Evolutionary conservation across 2,329 filamentous ascomycete species (phyloP).

Genomic region (Venturia oleaginea): DNA sequence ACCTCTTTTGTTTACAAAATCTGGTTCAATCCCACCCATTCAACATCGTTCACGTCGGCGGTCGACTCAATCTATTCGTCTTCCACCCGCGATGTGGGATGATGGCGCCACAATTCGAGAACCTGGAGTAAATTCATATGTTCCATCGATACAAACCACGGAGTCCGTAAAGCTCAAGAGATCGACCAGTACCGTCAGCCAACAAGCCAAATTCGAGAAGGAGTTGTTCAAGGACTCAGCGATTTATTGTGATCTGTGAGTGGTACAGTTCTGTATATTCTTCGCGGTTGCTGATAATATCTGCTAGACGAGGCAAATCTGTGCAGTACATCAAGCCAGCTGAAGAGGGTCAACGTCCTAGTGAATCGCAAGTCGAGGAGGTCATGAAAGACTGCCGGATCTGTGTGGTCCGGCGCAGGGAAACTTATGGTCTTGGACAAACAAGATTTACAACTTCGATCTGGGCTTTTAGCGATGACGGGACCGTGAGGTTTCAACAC

Average conservation of each 20-base stretch:
- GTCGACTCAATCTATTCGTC: conserved; percentile 2
- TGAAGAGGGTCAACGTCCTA: conserved; percentile 22
- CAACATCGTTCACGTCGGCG: neutral
- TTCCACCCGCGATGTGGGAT: conserved; percentile 1
- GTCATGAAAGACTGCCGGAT: conserved; percentile 32
- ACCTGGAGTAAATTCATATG: neutral
- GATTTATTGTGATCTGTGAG: conserved; percentile 13
- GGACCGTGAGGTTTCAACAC: conserved; percentile 33
- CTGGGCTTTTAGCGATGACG: conserved; percentile 37
- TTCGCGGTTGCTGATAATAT: conserved; percentile 8
- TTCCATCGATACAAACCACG: neutral
- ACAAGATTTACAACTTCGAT: conserved; percentile 34
- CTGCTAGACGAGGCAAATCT: conserved; percentile 26
- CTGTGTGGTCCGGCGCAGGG: conserved; percentile 34
- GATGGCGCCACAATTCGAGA: neutral
- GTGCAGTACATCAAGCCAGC: conserved; percentile 34
- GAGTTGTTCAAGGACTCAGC: conserved; percentile 13
- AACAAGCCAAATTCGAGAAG: conserved; percentile 14
- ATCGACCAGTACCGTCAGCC: conserved; percentile 5
- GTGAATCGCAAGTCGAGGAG: conserved; percentile 32
- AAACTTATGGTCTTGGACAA: conserved; percentile 27
- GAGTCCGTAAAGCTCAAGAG: neutral
- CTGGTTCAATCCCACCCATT: neutral
- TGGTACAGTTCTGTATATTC: neutral
- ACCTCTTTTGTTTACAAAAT: neutral